Conservation (phyloP, 1,284 basidiomycete species). For the Sporisorium exsertum region DNA sequence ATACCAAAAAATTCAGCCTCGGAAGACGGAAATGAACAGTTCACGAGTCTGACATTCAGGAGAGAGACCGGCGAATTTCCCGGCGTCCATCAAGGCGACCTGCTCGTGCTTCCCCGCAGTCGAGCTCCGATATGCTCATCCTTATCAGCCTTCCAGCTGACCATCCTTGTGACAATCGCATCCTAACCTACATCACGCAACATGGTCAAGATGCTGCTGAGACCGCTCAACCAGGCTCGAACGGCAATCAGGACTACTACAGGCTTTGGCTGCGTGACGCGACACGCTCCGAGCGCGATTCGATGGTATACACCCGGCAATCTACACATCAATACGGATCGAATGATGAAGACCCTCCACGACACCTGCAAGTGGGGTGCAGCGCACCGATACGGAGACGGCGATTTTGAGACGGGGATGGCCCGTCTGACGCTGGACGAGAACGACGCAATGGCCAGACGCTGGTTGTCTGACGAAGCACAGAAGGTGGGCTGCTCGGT, state of each 20-base stretch:
- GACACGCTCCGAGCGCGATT: background rate
- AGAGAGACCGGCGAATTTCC: constrained; percentile 15
- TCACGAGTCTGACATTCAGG: background rate
- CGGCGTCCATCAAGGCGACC: constrained; percentile 20
- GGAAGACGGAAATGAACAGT: constrained; percentile 13
- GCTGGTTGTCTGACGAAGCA: constrained; percentile 63
- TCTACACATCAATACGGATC: constrained; percentile 50
- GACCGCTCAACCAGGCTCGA: background rate
- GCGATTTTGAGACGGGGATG: constrained; percentile 35
- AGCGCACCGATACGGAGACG: constrained; percentile 34
- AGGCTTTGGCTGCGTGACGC: background rate
- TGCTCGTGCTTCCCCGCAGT: background rate
- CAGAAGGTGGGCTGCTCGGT: constrained; percentile 63
- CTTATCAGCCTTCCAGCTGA: background rate
- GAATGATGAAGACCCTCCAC: constrained; percentile 65
- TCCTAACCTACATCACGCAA: background rate
- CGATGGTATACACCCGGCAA: constrained; percentile 30
- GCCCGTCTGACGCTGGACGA: constrained; percentile 61
- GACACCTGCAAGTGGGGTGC: constrained; percentile 63
- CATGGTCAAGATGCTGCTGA: constrained; percentile 12
- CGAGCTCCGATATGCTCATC: constrained; percentile 10
- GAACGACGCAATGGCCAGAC: constrained; percentile 61
- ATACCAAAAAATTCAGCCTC: constrained; percentile 35
- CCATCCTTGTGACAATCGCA: too few species aligned
- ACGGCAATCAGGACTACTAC: background rate